phyloP scores from a whole-genome alignment of 345 rosid genomes.

The Triadica sebifera region DNA sequence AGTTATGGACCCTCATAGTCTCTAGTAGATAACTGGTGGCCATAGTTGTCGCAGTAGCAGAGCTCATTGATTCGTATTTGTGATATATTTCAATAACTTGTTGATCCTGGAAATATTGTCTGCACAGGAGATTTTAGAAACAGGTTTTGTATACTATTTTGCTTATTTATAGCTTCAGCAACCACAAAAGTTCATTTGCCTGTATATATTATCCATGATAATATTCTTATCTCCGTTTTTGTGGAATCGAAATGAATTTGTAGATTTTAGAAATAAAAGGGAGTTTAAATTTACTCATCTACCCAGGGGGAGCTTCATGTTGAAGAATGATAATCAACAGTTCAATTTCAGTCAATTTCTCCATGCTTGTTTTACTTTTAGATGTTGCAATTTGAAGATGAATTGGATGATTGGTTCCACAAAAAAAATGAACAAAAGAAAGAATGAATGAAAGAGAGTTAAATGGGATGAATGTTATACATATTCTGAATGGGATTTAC shows the following conservation, averaged over 20 bases:
- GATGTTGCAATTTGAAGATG: no score
- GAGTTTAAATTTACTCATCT: background rate
- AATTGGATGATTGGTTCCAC: no score
- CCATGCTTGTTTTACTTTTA: background rate
- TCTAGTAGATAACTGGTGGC: background rate
- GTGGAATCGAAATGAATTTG: slow-evolving; percentile 10
- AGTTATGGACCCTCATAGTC: background rate
- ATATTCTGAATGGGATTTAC: no score
- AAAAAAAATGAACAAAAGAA: background rate
- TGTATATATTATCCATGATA: slow-evolving; percentile 21
- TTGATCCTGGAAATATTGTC: background rate
- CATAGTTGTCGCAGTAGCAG: slow-evolving; percentile 6
- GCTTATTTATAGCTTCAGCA: slow-evolving; percentile 26
- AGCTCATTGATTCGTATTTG: slow-evolving; percentile 6
- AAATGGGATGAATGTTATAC: no score
- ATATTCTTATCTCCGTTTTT: slow-evolving; percentile 9
- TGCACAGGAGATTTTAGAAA: slow-evolving; percentile 21
- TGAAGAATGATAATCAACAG: no score
- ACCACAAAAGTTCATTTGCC: slow-evolving; percentile 20
- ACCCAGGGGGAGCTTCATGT: no score
- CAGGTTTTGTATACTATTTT: slow-evolving; percentile 29
- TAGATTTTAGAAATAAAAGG: slow-evolving; percentile 5
- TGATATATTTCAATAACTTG: slow-evolving; percentile 1
- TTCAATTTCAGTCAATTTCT: background rate
- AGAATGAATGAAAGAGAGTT: background rate